A percentile compares a stretch with the other conserved stretches of the same genome.
Conservation (phyloP, 2,329 filamentous ascomycete species). For the Piedraia hortae region DNA sequence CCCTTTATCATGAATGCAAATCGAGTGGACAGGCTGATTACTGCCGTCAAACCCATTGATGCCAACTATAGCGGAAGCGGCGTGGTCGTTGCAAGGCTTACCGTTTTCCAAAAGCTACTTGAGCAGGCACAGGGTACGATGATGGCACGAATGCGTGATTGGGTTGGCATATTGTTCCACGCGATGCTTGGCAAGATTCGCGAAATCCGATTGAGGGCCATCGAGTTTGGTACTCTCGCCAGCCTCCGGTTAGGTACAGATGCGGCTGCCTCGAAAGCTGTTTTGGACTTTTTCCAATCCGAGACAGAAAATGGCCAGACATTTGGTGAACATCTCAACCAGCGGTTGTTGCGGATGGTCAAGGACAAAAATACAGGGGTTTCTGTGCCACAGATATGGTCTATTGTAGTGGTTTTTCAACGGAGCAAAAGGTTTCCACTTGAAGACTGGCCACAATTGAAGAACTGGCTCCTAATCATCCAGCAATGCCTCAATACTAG, state of each 20-base stretch:
- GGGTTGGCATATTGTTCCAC: slow-evolving; percentile 58
- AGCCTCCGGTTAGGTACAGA: slow-evolving; percentile 43
- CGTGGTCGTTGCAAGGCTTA: slow-evolving; percentile 47
- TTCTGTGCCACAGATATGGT: slow-evolving; percentile 71
- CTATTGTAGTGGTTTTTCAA: slow-evolving; percentile 51
- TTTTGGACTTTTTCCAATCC: slow-evolving; percentile 33
- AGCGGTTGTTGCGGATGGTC: slow-evolving; percentile 40
- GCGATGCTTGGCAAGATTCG: slow-evolving; percentile 55
- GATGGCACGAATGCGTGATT: slow-evolving; percentile 38
- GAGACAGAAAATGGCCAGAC: slow-evolving; percentile 25
- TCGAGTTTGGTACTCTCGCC: slow-evolving; percentile 44
- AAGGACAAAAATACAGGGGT: slow-evolving; percentile 28
- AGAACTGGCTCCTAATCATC: slow-evolving; percentile 52
- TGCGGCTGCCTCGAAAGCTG: slow-evolving; percentile 34
- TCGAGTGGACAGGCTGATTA: slow-evolving; percentile 42
- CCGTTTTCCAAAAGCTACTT: slow-evolving; percentile 53
- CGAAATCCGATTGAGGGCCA: slow-evolving; percentile 48
- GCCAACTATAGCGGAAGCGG: slow-evolving; percentile 52
- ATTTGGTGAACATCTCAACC: slow-evolving; percentile 42
- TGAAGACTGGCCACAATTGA: slow-evolving; percentile 37
- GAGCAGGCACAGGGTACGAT: slow-evolving; percentile 44
- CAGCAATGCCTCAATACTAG: slow-evolving; percentile 62
- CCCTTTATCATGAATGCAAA: slow-evolving; percentile 44
- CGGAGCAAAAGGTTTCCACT: slow-evolving; percentile 30
- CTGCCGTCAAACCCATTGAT: slow-evolving; percentile 43